Evolutionary conservation across 108 stramenopile genomes (phyloP).

Genomic region (Pseudonitzschia pungens): DNA sequence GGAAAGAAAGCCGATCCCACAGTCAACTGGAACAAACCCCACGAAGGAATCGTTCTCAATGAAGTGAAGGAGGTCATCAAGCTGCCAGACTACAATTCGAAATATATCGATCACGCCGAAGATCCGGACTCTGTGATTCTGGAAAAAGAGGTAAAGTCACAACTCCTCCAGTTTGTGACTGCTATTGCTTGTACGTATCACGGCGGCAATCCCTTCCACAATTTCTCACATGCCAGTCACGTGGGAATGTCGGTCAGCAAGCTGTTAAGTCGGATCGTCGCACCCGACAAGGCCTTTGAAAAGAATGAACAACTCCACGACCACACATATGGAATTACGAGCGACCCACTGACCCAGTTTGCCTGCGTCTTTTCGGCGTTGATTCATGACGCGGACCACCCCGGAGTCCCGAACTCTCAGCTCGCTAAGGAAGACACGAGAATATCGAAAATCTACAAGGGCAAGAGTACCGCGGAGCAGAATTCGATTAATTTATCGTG

Average conservation of each 20-base stretch:
- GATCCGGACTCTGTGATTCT: constrained; percentile 25
- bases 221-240: constrained; percentile 50
- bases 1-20: constrained; percentile 10
- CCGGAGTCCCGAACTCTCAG: constrained; percentile 49
- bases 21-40: constrained; percentile 16
- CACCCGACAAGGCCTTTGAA: constrained; percentile 35
- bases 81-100: constrained; percentile 25
- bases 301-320: constrained; percentile 29
- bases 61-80: constrained; percentile 37
- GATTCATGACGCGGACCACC: constrained; percentile 61
- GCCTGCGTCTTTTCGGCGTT: constrained; percentile 53
- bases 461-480: constrained; percentile 48
- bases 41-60: constrained; percentile 22
- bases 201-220: constrained; percentile 50
- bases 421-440: constrained; percentile 44
- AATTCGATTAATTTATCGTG: constrained; percentile 50
- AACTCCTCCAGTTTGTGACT: constrained; percentile 40
- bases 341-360: constrained; percentile 52
- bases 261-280: constrained; percentile 44
- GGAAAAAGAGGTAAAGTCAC: constrained; percentile 30
- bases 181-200: constrained; percentile 38
- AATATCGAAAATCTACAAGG: constrained; percentile 31
- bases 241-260: constrained; percentile 51
- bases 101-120: not conserved
- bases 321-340: constrained; percentile 44